A percentile compares a stretch with the other conserved stretches of the same genome.
Evolutionary conservation across 768 basidiomycete species (phyloP).

Genomic region (Lactarius sanguifluus): DNA sequence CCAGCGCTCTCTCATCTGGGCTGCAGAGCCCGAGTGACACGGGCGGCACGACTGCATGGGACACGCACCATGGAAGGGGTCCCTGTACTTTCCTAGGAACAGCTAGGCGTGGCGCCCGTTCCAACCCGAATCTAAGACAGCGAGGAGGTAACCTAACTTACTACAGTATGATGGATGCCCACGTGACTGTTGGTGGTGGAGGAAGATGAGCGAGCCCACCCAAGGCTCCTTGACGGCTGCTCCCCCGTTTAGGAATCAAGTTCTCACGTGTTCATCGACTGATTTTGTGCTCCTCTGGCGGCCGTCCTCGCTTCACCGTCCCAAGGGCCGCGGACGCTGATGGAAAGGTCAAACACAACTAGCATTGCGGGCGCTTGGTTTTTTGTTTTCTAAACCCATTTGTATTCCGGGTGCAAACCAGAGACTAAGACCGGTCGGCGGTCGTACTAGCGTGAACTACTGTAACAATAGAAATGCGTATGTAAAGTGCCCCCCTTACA

Average conservation of each 20-base stretch:
- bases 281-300: not conserved
- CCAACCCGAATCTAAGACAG: not conserved
- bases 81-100: slow-evolving; percentile 6
- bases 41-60: not conserved
- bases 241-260: not conserved
- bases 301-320: not conserved
- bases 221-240: not conserved
- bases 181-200: slow-evolving; percentile 5
- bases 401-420: too few species aligned
- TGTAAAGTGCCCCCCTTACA: too few species aligned
- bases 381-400: not conserved
- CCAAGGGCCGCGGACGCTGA: not conserved
- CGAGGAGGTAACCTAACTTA: not conserved
- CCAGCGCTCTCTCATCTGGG: not conserved
- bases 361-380: not conserved
- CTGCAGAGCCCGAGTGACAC: not conserved
- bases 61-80: not conserved
- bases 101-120: slow-evolving; percentile 15
- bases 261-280: slow-evolving; percentile 2
- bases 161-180: not conserved
- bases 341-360: not conserved
- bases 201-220: not conserved
- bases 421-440: too few species aligned
- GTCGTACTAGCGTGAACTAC: too few species aligned
- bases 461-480: too few species aligned